phyloP scores from a whole-genome alignment of 805 yeast species.

The Kazachstania africana region DNA sequence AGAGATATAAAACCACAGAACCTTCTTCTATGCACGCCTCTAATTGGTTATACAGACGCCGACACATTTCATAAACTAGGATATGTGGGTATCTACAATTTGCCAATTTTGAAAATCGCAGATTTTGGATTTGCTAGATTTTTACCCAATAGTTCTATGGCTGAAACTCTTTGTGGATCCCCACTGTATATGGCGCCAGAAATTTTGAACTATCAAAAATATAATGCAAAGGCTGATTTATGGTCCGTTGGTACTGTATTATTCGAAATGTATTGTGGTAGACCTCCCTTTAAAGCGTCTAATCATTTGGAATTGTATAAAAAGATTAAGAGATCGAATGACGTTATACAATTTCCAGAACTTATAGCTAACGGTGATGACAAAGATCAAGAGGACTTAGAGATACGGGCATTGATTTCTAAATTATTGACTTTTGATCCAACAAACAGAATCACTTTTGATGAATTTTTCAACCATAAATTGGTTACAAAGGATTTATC shows the following conservation, averaged over 20 bases:
- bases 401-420: constrained; percentile 55
- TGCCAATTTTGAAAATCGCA: constrained; percentile 87
- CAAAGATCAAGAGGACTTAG: constrained; percentile 41
- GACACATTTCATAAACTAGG: constrained; percentile 44
- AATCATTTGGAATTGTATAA: constrained; percentile 84
- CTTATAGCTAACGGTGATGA: constrained; percentile 26
- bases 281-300: constrained; percentile 88
- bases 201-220: constrained; percentile 84
- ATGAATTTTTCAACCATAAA: constrained; percentile 73
- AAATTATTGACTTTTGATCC: constrained; percentile 76
- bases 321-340: constrained; percentile 74
- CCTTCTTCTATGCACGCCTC: constrained; percentile 62
- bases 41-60: constrained; percentile 37
- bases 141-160: constrained; percentile 84
- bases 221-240: constrained; percentile 92
- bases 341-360: constrained; percentile 65
- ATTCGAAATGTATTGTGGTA: constrained; percentile 93
- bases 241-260: constrained; percentile 98
- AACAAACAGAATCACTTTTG: constrained; percentile 75
- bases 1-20: constrained; percentile 90
- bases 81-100: constrained; percentile 72
- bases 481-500: constrained; percentile 45
- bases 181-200: constrained; percentile 99
- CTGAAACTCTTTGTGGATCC: constrained; percentile 95
- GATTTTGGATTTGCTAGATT: constrained; percentile 97